Base-by-base conservation (phyloP, 2,329 filamentous ascomycete genomes). In the Colletotrichum sublineola region DNA sequence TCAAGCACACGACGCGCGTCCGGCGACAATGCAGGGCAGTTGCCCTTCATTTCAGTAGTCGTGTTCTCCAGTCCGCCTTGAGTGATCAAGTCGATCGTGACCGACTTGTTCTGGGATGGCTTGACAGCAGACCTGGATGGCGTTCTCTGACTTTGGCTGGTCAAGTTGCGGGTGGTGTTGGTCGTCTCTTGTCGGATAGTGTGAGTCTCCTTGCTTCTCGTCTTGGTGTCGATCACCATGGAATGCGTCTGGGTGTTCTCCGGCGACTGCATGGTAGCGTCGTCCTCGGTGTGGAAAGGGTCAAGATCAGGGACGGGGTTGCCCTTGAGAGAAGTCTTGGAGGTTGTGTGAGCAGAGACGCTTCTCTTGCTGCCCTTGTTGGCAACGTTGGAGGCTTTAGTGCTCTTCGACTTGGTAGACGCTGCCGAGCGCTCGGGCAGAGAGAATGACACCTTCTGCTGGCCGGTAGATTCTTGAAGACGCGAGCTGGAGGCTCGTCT, bases 1-100 rank as follows among this genome's bases (percentile, higher is more conserved):
- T 90, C 85, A 24, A 90, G 82, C 46, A 90, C 84, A 67, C 83
- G 85, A 50, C 85, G 86, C 63, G 88, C 88, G 68, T 87, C 84
- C 52, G 79, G 80, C 14, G 88, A 89, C 15, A 90, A 83, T 1
- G 82, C 81, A n/a, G 85, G 84, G 74, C 85, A 83, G 78, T 74
- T 73, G 61, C 70, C 50, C 33, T 63, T 73, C 29, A 72, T 52
- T 31, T 71, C 71, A 3, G 74, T 68, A 3, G 72, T 72, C 52
- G 65, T 63, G 33, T 69, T 57, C 6, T 74, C 71, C 11, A 71
- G 69, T 15, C 74, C 63, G 50, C 74, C 67, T 52, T 71, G 64
- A 3, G 72, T 73, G n/a, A 73, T 74, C 31, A 74, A 18, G 46
- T 75, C 74, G 50, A 75, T 33, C 29, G 72, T 75, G 3, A 56